These are phyloP conservation scores for Stereocaulon alpinum DNA, from an alignment of 495 filamentous ascomycete species.

Conservation along the genomic window DNA sequence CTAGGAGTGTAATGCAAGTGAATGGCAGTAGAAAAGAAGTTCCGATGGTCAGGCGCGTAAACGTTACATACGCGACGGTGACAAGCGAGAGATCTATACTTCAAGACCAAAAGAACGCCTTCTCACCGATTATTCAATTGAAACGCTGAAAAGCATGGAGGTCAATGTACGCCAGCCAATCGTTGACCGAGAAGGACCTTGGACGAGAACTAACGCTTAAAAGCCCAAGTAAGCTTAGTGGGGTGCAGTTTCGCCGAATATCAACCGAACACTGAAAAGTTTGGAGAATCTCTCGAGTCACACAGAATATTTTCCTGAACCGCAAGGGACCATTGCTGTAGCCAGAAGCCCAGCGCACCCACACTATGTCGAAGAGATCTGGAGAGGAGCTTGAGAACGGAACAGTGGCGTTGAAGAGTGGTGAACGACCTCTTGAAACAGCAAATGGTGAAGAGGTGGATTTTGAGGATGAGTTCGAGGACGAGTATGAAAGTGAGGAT, in stretches of 20 bases:
- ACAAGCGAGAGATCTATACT: neutral
- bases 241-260: neutral
- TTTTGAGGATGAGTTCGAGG: slow-evolving; percentile 93
- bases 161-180: slow-evolving; percentile 2
- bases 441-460: slow-evolving; percentile 54
- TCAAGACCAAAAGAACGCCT: neutral
- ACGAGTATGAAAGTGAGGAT: slow-evolving; percentile 94
- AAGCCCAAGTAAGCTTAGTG: neutral
- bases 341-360: neutral
- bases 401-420: slow-evolving; percentile 53
- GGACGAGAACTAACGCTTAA: too few relatives aligned
- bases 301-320: neutral
- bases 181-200: neutral
- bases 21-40: neutral
- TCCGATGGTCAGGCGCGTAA: slow-evolving; percentile 6
- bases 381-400: slow-evolving; percentile 47
- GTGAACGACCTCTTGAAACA: slow-evolving; percentile 47
- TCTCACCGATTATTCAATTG: neutral
- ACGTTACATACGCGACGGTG: neutral
- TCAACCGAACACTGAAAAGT: too few relatives aligned
- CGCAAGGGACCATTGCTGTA: neutral
- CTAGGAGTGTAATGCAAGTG: neutral
- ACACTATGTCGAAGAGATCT: slow-evolving; percentile 57
- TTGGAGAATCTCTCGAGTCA: too few relatives aligned
- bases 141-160: neutral